These are phyloP conservation scores for Trypanosoma melophagium DNA, from an alignment of 208 protist genomes.

Conservation along the genomic window DNA sequence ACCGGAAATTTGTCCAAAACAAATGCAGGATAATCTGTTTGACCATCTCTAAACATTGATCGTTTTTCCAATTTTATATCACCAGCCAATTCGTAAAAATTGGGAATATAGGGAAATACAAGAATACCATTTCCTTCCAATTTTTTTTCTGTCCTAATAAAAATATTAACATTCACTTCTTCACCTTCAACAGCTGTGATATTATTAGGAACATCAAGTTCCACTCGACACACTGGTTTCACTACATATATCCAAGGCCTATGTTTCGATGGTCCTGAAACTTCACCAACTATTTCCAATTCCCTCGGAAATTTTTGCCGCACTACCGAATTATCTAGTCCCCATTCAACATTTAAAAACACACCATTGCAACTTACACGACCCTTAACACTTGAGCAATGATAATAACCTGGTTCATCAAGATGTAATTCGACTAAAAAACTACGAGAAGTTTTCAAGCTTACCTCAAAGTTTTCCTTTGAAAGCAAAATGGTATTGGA, in stretches of 20 bases:
- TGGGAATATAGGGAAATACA: slow-evolving; percentile 31
- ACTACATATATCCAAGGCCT: slow-evolving; percentile 33
- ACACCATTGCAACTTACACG: slow-evolving; percentile 30
- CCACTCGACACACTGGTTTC: slow-evolving; percentile 35
- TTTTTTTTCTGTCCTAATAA: slow-evolving; percentile 30
- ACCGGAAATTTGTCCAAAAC: slow-evolving; percentile 34
- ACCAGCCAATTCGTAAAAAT: slow-evolving; percentile 25
- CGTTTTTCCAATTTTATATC: slow-evolving; percentile 6
- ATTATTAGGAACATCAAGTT: slow-evolving; percentile 33
- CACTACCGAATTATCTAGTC: slow-evolving; percentile 25
- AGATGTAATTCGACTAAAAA: slow-evolving; percentile 24
- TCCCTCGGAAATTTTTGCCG: neutral
- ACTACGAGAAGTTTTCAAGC: neutral
- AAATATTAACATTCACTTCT: slow-evolving; percentile 36
- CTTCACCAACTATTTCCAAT: slow-evolving; percentile 1
- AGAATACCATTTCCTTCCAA: slow-evolving; percentile 31
- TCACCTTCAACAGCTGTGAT: slow-evolving; percentile 61
- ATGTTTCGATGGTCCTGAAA: slow-evolving; percentile 5
- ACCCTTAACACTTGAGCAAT: slow-evolving; percentile 36
- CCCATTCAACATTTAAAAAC: slow-evolving; percentile 25
- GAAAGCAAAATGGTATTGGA: neutral
- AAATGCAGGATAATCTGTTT: slow-evolving; percentile 20
- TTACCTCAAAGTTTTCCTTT: slow-evolving; percentile 5
- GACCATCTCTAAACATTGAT: neutral
- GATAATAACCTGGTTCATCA: slow-evolving; percentile 38